phyloP scores from a whole-genome alignment of 164 flowering plant genomes.

The Piper betle region DNA sequence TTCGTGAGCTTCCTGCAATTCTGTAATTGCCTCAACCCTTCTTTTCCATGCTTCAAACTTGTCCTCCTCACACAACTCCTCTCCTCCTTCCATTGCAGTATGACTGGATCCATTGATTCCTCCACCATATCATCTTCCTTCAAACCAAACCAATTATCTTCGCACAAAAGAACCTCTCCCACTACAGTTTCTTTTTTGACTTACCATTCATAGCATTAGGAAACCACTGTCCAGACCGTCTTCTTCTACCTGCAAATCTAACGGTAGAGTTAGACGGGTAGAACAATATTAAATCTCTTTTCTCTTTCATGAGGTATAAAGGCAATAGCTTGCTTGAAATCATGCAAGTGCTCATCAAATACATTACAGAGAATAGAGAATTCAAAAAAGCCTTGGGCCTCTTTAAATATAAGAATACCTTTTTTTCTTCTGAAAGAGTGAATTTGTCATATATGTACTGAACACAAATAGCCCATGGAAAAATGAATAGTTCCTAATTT shows the following conservation, averaged over 20 bases:
- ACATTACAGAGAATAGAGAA: slow-evolving; percentile 20
- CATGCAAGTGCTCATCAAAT: slow-evolving; percentile 68
- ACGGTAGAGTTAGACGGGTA: slow-evolving; percentile 1
- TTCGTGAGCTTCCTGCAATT: slow-evolving; percentile 83
- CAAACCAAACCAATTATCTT: slow-evolving; percentile 80
- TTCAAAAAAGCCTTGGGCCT: too few relatives aligned
- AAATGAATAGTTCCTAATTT: too few relatives aligned
- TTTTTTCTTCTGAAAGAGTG: too few relatives aligned
- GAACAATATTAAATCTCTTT: slow-evolving; percentile 1
- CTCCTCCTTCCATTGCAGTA: slow-evolving; percentile 5
- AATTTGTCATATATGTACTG: too few relatives aligned
- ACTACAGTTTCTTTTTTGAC: slow-evolving; percentile 43
- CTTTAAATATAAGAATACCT: too few relatives aligned
- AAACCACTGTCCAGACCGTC: slow-evolving; percentile 25
- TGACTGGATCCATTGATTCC: slow-evolving; percentile 18
- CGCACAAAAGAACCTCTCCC: slow-evolving; percentile 77
- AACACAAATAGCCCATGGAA: too few relatives aligned
- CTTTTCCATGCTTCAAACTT: slow-evolving; percentile 93
- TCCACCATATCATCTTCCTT: slow-evolving; percentile 45
- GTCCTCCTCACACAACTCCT: slow-evolving; percentile 38
- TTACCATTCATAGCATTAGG: slow-evolving; percentile 29
- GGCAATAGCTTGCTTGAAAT: slow-evolving; percentile 30
- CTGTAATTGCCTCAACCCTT: slow-evolving; percentile 86
- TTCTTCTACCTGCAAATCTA: slow-evolving; percentile 11
- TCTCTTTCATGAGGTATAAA: slow-evolving; percentile 5